Base-by-base conservation (phyloP, 176 grass and related monocot species). In the Rhipidocladum racemiflorum region DNA sequence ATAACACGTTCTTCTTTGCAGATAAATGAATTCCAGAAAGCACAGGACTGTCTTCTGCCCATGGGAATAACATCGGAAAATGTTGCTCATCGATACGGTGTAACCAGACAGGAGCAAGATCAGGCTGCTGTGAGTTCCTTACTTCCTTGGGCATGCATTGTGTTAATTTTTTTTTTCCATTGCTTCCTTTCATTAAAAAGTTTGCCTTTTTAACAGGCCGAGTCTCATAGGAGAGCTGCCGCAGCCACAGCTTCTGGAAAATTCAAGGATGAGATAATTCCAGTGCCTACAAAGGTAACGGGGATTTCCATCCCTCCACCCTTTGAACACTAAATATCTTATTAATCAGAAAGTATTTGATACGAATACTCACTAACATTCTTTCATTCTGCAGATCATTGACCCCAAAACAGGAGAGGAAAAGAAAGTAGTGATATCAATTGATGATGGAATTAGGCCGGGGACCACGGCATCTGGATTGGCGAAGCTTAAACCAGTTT, bases 51-150 rank as follows among this genome's bases (percentile, higher is more conserved):
- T 75, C 92, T 99, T 75, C 83, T 99, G 75, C 96, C 96, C 24
- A 99, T 99, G 96, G 96, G 92, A 88, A 88, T 95, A 72, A 95
- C 96, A 13, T 99, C 96, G 42, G 96, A 99, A 87, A 98, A 98
- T 95, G 96, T 98, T 77, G 96, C 96, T 25, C 71, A 93, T 23
- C 76, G 87, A 45, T 95, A 85, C 57, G 92, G 92, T 72, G 92
- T 98, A 40, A 93, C 90, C 36, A 90, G 96, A 83, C 61, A 95
- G 57, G 92, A 98, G 65, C 96, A 98, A 88, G 96, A 98, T 72
- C 72, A 93, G 68, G 92, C 92, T 39, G 96, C 96, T 85, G 96
- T 98, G 76, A 95, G 96, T 95, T 84, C 9, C 64, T 51, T 24
- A 21, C 53, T 56, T 56, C 53, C 8, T 56, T 3, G 15, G 16